These are phyloP conservation scores for Coprinopsis sp. DNA, from an alignment of 768 basidiomycete genomes.

Conservation along the genomic window DNA sequence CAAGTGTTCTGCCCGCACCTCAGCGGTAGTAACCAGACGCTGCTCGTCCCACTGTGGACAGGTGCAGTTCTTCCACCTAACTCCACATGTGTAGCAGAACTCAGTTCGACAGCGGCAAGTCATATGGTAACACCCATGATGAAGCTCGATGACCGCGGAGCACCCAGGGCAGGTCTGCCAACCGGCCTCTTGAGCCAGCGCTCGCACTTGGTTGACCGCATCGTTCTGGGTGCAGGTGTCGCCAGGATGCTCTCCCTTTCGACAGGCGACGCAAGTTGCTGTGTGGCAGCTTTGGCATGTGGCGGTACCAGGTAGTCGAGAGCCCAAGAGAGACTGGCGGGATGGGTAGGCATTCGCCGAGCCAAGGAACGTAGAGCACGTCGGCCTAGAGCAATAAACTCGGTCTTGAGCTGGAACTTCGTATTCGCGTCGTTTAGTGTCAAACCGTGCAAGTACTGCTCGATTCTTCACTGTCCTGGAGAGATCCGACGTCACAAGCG, in stretches of 20 bases:
- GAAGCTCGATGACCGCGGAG: constrained; percentile 49
- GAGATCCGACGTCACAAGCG: constrained; percentile 8
- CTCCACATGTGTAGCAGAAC: constrained; percentile 66
- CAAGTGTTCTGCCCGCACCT: constrained; percentile 40
- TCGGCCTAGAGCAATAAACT: constrained; percentile 15
- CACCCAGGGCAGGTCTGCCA: constrained; percentile 69
- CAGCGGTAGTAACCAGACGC: constrained; percentile 36
- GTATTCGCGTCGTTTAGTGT: constrained; percentile 14
- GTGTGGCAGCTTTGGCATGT: constrained; percentile 8
- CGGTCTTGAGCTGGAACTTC: constrained; percentile 14
- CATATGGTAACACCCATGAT: constrained; percentile 60
- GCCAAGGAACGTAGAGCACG: constrained; percentile 17
- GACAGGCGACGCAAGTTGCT: constrained; percentile 13
- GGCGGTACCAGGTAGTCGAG: not conserved
- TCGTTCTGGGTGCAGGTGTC: constrained; percentile 24
- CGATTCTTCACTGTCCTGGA: constrained; percentile 5
- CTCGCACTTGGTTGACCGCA: constrained; percentile 36
- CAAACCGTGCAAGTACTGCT: constrained; percentile 8
- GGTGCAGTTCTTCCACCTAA: constrained; percentile 54
- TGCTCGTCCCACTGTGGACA: constrained; percentile 66
- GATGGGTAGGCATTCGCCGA: constrained; percentile 2
- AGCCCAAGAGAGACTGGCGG: not conserved
- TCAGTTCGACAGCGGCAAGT: constrained; percentile 53
- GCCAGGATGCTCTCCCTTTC: constrained; percentile 10
- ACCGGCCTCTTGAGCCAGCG: constrained; percentile 37